Conservation (phyloP, 177 flowering plant genomes). For the Vitis hybrid region DNA sequence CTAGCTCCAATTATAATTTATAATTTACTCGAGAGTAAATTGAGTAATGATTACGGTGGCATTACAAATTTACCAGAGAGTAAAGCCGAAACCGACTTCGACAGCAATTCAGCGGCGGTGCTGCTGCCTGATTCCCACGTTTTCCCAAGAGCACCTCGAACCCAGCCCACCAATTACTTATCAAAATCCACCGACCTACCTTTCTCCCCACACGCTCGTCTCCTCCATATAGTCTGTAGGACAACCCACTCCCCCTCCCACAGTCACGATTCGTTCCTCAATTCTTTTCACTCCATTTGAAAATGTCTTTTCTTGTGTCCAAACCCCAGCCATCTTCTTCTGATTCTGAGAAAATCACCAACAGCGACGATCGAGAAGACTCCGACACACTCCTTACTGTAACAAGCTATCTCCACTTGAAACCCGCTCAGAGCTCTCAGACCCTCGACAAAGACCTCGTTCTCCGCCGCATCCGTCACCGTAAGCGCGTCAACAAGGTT, state of each 20-base stretch:
- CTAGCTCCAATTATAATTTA: no score
- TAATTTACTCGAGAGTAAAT: no score
- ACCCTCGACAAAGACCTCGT: conserved; percentile 36
- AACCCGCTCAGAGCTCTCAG: conserved; percentile 21
- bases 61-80: no score
- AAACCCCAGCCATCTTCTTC: background rate
- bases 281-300: background rate
- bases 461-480: conserved; percentile 39
- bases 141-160: conserved; percentile 6
- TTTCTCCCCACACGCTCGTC: background rate
- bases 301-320: background rate
- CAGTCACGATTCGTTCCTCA: background rate
- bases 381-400: background rate
- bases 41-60: no score
- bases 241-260: background rate
- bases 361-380: conserved; percentile 9
- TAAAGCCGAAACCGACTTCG: no score
- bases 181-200: background rate
- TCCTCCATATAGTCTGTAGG: background rate
- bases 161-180: conserved; percentile 4
- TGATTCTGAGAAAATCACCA: background rate
- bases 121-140: no score
- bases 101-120: no score
- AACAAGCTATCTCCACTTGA: conserved; percentile 17
- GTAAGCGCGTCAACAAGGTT: conserved; percentile 32